Percentiles rank a stretch among this genome's conserved stretches.
Evolutionary conservation across 2,329 filamentous ascomycete species (phyloP).

Genomic region (Cercospora nicotianae): DNA sequence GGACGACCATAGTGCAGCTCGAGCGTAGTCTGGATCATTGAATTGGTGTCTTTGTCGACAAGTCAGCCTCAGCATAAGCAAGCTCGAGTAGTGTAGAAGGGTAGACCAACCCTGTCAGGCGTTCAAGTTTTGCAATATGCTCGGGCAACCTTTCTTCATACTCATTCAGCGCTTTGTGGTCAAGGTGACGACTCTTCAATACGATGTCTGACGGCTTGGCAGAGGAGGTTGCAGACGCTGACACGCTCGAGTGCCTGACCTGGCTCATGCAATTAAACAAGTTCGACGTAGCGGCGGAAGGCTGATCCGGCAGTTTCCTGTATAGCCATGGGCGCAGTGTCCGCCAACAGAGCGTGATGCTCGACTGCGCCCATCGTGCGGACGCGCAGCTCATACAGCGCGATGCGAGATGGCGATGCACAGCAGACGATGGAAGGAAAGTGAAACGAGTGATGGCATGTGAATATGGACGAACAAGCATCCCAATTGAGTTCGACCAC

Average conservation of each 20-base stretch:
- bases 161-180: not conserved
- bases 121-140: not conserved
- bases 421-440: not conserved
- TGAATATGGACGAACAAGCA: not conserved
- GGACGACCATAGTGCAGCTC: not conserved
- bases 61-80: not conserved
- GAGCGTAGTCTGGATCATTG: not conserved
- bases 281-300: not conserved
- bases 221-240: not conserved
- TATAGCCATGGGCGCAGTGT: not conserved
- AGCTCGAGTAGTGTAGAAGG: not conserved
- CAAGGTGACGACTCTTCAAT: not conserved
- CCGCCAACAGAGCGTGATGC: not conserved
- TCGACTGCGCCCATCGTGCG: not conserved
- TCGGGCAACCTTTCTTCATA: not conserved
- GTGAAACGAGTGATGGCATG: not conserved
- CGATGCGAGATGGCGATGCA: not conserved
- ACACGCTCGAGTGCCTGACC: constrained; percentile 1
- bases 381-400: not conserved
- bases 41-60: not conserved
- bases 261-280: constrained; percentile 13
- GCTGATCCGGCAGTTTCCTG: not conserved
- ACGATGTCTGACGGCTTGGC: not conserved
- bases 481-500: not conserved
- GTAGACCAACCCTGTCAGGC: not conserved